These are phyloP conservation scores for Fusarium foetens DNA, from an alignment of 2,329 filamentous ascomycete species.

Conservation along the genomic window DNA sequence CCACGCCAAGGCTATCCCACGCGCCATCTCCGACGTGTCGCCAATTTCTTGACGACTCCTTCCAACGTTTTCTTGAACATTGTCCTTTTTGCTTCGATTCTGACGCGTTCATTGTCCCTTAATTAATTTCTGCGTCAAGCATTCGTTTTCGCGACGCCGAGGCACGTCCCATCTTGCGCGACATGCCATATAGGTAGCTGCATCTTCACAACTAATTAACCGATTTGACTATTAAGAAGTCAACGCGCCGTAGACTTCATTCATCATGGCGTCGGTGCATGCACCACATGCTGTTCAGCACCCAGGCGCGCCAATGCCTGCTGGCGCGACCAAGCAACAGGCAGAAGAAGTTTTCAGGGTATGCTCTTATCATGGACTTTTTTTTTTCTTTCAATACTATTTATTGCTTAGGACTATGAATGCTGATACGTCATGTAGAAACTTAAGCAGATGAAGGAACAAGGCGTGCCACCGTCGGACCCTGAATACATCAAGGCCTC, in stretches of 20 bases:
- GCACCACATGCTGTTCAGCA: conserved; percentile 74
- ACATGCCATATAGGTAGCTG: conserved; percentile 53
- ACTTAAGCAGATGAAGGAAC: conserved; percentile 88
- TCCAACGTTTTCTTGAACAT: conserved; percentile 28
- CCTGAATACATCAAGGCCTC: conserved; percentile 89
- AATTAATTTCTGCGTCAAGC: conserved; percentile 26
- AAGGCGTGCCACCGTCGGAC: conserved; percentile 82
- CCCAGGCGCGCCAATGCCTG: conserved; percentile 69
- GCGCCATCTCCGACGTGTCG: conserved; percentile 46
- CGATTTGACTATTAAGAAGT: conserved; percentile 39
- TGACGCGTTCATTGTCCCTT: conserved; percentile 43
- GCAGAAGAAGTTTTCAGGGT: conserved; percentile 79
- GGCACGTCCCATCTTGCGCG: conserved; percentile 34
- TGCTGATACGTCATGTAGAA: conserved; percentile 65
- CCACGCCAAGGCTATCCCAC: conserved; percentile 40
- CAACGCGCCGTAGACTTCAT: conserved; percentile 37
- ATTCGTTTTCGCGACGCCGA: conserved; percentile 44
- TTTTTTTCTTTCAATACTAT: background rate
- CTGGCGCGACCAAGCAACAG: conserved; percentile 78
- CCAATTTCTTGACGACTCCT: conserved; percentile 36
- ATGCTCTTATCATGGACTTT: conserved; percentile 47
- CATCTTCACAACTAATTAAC: conserved; percentile 38
- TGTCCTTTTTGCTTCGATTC: conserved; percentile 30
- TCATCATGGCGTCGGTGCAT: conserved; percentile 83
- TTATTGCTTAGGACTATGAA: background rate